These are phyloP conservation scores for Nicotiana attenuata DNA, from an alignment of 257 asterid genomes.

Conservation along the genomic window DNA sequence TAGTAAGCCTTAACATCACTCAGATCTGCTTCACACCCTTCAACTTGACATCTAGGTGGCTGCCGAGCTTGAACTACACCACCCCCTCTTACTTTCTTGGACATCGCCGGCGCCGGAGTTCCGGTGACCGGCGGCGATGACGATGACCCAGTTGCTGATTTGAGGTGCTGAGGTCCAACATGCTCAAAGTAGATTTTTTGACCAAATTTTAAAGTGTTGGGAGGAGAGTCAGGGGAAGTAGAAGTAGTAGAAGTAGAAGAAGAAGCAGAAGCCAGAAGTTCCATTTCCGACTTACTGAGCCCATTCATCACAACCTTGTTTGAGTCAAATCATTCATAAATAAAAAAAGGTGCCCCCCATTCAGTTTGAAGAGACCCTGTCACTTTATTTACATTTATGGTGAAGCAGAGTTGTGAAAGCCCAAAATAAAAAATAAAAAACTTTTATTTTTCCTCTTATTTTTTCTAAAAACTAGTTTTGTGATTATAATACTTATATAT, in stretches of 20 bases:
- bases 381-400: conserved; percentile 2
- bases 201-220: conserved; percentile 68
- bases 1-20: conserved; percentile 89
- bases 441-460: no score
- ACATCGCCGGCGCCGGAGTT: conserved; percentile 41
- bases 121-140: conserved; percentile 4
- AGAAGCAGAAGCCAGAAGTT: conserved; percentile 35
- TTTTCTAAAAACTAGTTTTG: no score
- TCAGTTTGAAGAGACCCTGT: background rate
- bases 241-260: conserved; percentile 39
- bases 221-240: conserved; percentile 36
- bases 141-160: conserved; percentile 17
- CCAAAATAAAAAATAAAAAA: no score
- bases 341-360: background rate
- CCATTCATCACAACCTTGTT: conserved; percentile 35
- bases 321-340: conserved; percentile 11
- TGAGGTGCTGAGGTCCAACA: conserved; percentile 26
- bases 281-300: conserved; percentile 57
- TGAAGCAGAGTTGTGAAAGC: no score
- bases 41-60: conserved; percentile 84
- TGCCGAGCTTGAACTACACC: conserved; percentile 44
- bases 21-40: conserved; percentile 89
- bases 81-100: conserved; percentile 60
- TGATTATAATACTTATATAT: no score
- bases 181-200: conserved; percentile 74